Evolutionary conservation across 2,329 filamentous ascomycete species (phyloP), one percentile per base, ranked within the genome.

Genomic region (Sarocladium oryzae): DNA sequence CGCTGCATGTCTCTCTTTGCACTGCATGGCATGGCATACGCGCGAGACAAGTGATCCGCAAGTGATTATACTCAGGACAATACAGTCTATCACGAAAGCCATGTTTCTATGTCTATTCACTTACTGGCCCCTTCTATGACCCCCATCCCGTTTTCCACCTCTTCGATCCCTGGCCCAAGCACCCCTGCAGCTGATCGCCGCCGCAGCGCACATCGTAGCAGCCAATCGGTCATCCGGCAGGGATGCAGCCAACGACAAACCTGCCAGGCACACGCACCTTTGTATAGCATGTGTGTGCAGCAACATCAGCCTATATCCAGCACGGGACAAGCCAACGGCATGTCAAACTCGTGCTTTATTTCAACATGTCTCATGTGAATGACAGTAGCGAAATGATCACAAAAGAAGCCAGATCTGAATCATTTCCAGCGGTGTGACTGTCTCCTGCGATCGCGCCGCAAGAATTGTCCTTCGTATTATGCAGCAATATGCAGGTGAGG

Each of bases 1-100:
- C 43, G 43, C 43, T 48, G 43, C 43, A 48, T 48, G 43, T 48
- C 43, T 48, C 28, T 32, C 43, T 32, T 48, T 6, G 40, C 6
- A 11, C 43, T 48, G 43, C 43, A 33, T 48, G 43, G 43, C 24
- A 32, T 23, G 18, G 43, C 43, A 33, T 48, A 24, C 43, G 43
- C 43, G 43, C 24, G 43, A 48, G 26, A 48, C 43, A 33, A 16
- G 32, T 21, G 43, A 32, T 30, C 40, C 40, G 40, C 40, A 26
- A 26, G 16, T 43, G 7, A 43, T 28, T 16, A 8, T 18, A 28
- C 26, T 43, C 40, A 26, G 40, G 40, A n/a, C n/a, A n/a, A n/a
- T n/a, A n/a, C 13, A 13, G 7, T 43, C 40, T 28, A 26, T 43
- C 40, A 26, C 15, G 21, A 23, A 11, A 15, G 15, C 5, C 13